Base-by-base conservation (phyloP, 352 stramenopile species). In the Phytopythium helicoides region DNA sequence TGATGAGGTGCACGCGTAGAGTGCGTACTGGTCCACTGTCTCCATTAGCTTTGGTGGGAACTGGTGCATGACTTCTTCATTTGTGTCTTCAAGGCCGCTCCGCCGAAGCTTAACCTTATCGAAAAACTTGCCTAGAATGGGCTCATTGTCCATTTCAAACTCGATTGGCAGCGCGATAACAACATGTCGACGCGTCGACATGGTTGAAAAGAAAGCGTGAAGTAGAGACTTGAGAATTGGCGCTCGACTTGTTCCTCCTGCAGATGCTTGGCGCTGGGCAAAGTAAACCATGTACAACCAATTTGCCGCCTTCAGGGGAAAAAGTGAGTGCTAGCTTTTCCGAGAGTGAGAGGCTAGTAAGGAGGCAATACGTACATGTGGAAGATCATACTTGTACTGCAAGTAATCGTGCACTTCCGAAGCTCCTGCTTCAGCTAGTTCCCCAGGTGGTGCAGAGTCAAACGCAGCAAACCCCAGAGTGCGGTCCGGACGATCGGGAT, bases 391-490 rank as follows among this genome's bases (percentile, higher is more conserved):
- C 38, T 77, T 81, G 57, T 62, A 44, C 18, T 71, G 42, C 33
- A 90, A 54, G 50, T 83, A 86, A 28, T 70, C 63, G 16, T 56
- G 58, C 28, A 66, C 62, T 23, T 76, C 68, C 6, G 46, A 28
- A 3, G 26, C 25, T 0, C 42, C 42, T 0, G 58, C 22, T 26
- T 86, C 76, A 15, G 51, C 58, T 18, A 82, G 37, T 41, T 89
- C 65, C 4, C 72, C 72, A 4, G 73, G 60, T 6, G 83, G 72
- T 5, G 47, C 64, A 54, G 66, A 71, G 52, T 93, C 73, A 19
- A 91, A 77, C 9, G 74, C 64, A 6, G 75, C 71, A 45, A 93
- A 90, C 47, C 78, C 83, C 12, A 92, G 52, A 21, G 86, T 44
- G 12, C 76, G 75, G 9, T 89, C 77, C 0, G 62, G 54, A 14